Percentiles rank a stretch among this genome's conserved stretches.
phyloP scores from a whole-genome alignment of 768 basidiomycete species.

The Rubroboletus satanas region DNA sequence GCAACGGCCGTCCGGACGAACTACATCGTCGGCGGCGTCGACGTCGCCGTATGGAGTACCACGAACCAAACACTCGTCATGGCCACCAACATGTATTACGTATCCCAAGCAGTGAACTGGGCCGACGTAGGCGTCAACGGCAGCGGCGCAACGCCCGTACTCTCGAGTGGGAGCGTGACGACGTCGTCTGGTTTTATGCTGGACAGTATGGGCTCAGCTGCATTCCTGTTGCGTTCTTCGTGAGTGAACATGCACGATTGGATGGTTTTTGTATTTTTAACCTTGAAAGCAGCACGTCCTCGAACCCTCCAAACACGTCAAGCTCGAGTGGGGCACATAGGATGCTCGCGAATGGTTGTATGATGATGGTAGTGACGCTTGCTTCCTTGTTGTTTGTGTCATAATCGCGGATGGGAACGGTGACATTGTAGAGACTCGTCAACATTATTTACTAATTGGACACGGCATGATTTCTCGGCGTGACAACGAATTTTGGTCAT shows the following conservation, averaged over 20 bases:
- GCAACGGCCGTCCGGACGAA: conserved; percentile 40
- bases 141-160: neutral
- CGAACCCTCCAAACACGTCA: neutral
- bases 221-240: conserved; percentile 12
- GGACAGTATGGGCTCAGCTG: conserved; percentile 18
- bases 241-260: conserved; percentile 5
- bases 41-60: conserved; percentile 51
- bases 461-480: no score
- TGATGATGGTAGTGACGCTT: neutral
- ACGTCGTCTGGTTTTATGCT: conserved; percentile 17
- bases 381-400: neutral
- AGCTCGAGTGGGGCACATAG: neutral
- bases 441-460: no score
- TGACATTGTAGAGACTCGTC: no score
- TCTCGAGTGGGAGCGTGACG: conserved; percentile 11
- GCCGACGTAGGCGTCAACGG: conserved; percentile 23
- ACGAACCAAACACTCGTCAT: conserved; percentile 44
- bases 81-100: conserved; percentile 49
- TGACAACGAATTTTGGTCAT: neutral
- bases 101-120: conserved; percentile 33
- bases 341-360: neutral
- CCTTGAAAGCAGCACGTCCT: neutral
- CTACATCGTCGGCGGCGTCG: conserved; percentile 39
- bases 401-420: neutral
- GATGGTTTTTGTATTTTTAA: neutral